phyloP scores from a whole-genome alignment of 1,284 basidiomycete genomes.

The Gomphus bonarii region DNA sequence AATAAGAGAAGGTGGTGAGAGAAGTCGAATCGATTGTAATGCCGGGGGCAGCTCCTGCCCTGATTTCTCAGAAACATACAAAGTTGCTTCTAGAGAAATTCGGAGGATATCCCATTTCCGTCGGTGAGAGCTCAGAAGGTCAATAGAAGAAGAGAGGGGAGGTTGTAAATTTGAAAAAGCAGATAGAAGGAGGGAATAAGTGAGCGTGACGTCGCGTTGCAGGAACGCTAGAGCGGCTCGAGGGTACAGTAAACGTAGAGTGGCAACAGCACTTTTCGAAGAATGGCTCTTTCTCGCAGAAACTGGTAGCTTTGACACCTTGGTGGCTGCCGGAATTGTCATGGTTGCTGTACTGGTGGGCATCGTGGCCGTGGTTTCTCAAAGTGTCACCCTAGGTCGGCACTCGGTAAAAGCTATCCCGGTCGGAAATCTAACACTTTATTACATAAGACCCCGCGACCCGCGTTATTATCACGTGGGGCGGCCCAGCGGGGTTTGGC shows the following conservation, averaged over 20 bases:
- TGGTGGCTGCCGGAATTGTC: conserved; percentile 1
- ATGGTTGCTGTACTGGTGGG: conserved; percentile 11
- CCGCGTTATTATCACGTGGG: too few relatives aligned
- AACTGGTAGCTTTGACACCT: neutral
- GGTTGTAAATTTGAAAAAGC: conserved; percentile 53
- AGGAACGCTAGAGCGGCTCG: conserved; percentile 69
- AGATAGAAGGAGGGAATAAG: conserved; percentile 52
- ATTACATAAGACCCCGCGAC: too few relatives aligned
- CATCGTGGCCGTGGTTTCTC: conserved; percentile 3
- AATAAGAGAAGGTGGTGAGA: conserved; percentile 50
- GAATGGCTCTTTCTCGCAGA: neutral
- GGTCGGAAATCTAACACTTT: too few relatives aligned
- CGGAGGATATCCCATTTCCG: conserved; percentile 78
- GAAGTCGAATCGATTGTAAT: conserved; percentile 40
- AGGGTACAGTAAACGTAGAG: conserved; percentile 58
- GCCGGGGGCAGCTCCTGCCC: conserved; percentile 1
- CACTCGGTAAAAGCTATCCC: neutral
- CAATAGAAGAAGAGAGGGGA: conserved; percentile 21
- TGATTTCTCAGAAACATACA: conserved; percentile 45
- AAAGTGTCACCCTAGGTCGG: neutral
- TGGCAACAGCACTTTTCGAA: conserved; percentile 16
- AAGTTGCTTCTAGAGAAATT: conserved; percentile 67
- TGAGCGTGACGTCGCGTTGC: conserved; percentile 52
- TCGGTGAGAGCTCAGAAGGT: conserved; percentile 42
- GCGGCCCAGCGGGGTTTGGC: too few relatives aligned